Conservation (phyloP, 2,329 filamentous ascomycete species). For the Orbilia oligospora region DNA sequence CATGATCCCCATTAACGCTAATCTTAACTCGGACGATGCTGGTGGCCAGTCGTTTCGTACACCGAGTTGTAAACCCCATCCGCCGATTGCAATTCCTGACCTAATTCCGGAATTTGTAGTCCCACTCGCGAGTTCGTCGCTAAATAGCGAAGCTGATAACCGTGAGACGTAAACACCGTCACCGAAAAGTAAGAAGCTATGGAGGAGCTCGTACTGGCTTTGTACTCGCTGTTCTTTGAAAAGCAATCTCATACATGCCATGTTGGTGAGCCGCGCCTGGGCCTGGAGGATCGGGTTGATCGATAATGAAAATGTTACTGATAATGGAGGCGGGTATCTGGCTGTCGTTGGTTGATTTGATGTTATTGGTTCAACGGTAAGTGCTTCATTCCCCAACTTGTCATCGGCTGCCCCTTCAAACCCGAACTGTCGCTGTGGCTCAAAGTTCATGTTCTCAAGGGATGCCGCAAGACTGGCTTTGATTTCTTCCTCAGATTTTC, state of each 20-base stretch:
- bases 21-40: conserved; percentile 89
- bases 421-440: conserved; percentile 46
- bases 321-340: conserved; percentile 63
- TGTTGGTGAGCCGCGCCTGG: conserved; percentile 83
- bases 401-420: conserved; percentile 46
- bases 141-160: conserved; percentile 86
- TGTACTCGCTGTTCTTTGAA: conserved; percentile 81
- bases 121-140: conserved; percentile 81
- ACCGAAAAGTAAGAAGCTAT: conserved; percentile 84
- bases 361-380: conserved; percentile 29
- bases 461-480: conserved; percentile 58
- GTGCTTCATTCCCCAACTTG: conserved; percentile 43
- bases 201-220: conserved; percentile 80
- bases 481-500: conserved; percentile 62
- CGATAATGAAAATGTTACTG: conserved; percentile 75
- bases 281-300: conserved; percentile 78
- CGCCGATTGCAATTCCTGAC: conserved; percentile 66
- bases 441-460: conserved; percentile 59
- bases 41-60: conserved; percentile 89
- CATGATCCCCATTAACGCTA: conserved; percentile 88
- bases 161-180: conserved; percentile 86
- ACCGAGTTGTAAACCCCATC: conserved; percentile 86
- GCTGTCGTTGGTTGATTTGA: conserved; percentile 26
- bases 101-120: conserved; percentile 74
- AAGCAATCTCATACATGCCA: conserved; percentile 81